These are phyloP conservation scores for Magnolia kwangsiensis DNA, from an alignment of 164 flowering plant genomes.

Conservation along the genomic window DNA sequence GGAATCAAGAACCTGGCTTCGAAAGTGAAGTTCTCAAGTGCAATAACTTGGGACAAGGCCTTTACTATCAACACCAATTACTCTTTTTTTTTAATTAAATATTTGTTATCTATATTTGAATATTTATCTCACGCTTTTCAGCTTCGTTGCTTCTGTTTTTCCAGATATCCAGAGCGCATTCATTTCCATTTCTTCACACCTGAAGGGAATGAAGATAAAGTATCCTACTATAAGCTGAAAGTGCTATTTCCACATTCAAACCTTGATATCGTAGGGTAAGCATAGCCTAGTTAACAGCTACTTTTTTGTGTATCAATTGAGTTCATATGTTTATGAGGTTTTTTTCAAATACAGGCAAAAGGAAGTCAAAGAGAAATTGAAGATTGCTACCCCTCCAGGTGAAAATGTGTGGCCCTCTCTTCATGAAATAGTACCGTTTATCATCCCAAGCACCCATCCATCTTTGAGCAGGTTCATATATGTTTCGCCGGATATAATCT, in stretches of 20 bases:
- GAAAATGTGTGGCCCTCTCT: slow-evolving; percentile 8
- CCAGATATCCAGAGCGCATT: slow-evolving; percentile 29
- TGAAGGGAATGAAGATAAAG: slow-evolving; percentile 23
- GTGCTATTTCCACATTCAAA: slow-evolving; percentile 38
- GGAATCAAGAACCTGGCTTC: background rate
- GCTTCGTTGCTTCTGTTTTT: background rate
- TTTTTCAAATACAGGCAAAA: slow-evolving; percentile 24
- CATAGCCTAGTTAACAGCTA: background rate
- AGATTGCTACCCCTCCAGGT: slow-evolving; percentile 7
- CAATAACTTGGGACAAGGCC: background rate
- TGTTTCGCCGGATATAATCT: slow-evolving; percentile 28
- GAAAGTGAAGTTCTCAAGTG: background rate
- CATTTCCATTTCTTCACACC: slow-evolving; percentile 39
- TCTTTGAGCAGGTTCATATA: slow-evolving; percentile 28
- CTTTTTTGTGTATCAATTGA: background rate
- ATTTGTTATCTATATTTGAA: no score
- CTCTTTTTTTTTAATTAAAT: background rate
- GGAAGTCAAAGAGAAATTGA: slow-evolving; percentile 25
- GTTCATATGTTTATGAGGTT: background rate
- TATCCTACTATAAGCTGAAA: slow-evolving; percentile 34
- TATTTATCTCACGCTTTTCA: no score
- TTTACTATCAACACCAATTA: no score
- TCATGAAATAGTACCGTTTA: slow-evolving; percentile 31
- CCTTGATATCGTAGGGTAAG: slow-evolving; percentile 39
- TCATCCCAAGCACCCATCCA: slow-evolving; percentile 22